Conservation (phyloP, 2,329 filamentous ascomycete species). For the Cladophialophora bantiana region DNA sequence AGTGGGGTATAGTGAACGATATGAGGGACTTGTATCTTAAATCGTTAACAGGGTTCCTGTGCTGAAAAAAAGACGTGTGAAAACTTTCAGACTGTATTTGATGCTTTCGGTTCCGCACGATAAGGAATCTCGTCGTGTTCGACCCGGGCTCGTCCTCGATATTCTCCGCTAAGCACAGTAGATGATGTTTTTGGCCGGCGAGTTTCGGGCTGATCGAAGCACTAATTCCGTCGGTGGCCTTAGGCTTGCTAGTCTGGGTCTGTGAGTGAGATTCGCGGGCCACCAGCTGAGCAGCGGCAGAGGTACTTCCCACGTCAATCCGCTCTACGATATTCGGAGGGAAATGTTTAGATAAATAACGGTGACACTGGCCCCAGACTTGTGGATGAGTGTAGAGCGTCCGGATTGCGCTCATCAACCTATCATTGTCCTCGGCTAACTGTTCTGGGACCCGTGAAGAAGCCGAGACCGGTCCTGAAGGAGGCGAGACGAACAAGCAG, state of each 20-base stretch:
- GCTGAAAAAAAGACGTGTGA: background rate
- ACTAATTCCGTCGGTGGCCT: constrained; percentile 57
- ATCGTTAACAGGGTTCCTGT: background rate
- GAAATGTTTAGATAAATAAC: constrained; percentile 65
- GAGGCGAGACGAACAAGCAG: constrained; percentile 69
- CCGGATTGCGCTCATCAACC: constrained; percentile 56
- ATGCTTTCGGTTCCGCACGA: constrained; percentile 46
- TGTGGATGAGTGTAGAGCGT: constrained; percentile 93
- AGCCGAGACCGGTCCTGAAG: background rate
- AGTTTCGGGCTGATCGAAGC: constrained; percentile 81
- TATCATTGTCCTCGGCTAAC: constrained; percentile 43
- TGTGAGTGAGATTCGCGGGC: constrained; percentile 49
- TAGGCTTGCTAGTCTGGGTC: background rate
- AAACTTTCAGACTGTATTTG: background rate
- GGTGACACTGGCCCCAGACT: constrained; percentile 88
- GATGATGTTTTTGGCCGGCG: constrained; percentile 71
- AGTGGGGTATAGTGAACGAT: constrained; percentile 82
- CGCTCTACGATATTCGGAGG: constrained; percentile 60
- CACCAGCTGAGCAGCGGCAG: constrained; percentile 79
- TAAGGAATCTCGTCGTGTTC: constrained; percentile 58
- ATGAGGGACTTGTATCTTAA: constrained; percentile 71
- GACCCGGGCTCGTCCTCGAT: constrained; percentile 55
- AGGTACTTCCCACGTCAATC: constrained; percentile 85
- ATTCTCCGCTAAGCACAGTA: constrained; percentile 68
- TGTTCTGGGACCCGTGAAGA: background rate